A percentile compares a stretch with the other conserved stretches of the same genome.
Conservation (phyloP, 805 yeast species). For the Clavispora carvajalis region DNA sequence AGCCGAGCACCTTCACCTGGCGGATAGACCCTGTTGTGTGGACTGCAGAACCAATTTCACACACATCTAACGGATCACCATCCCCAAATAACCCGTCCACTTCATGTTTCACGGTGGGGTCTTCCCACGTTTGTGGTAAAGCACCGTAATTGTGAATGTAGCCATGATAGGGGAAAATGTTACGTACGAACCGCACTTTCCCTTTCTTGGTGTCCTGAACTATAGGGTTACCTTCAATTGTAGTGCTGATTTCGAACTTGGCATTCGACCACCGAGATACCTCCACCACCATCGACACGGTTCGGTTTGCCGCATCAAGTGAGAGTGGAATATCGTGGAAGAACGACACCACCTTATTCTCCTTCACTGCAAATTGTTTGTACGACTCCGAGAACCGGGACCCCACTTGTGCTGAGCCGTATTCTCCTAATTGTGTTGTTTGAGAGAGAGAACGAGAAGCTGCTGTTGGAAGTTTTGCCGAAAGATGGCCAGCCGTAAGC, state of each 20-base stretch:
- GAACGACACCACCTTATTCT: constrained; percentile 47
- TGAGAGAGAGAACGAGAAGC: background rate
- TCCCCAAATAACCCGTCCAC: constrained; percentile 63
- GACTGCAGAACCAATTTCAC: constrained; percentile 78
- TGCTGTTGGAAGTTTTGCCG: background rate
- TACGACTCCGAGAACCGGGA: constrained; percentile 30
- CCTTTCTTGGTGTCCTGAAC: constrained; percentile 98
- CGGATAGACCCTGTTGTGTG: constrained; percentile 68
- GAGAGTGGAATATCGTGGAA: constrained; percentile 70
- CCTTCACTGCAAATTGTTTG: constrained; percentile 41
- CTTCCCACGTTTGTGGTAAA: constrained; percentile 92
- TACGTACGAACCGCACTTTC: constrained; percentile 89
- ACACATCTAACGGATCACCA: constrained; percentile 91
- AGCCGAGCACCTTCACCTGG: constrained; percentile 89
- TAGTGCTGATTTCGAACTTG: constrained; percentile 90
- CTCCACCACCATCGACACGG: constrained; percentile 80
- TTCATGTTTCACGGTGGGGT: constrained; percentile 50
- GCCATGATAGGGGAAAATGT: constrained; percentile 98
- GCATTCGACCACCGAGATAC: constrained; percentile 99
- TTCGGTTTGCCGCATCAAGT: constrained; percentile 32
- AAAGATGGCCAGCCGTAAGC: constrained; percentile 2
- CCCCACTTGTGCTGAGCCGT: constrained; percentile 16
- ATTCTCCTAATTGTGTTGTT: background rate
- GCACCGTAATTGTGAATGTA: constrained; percentile 99
- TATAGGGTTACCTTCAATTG: constrained; percentile 81